Evolutionary conservation across 2,329 filamentous ascomycete species (phyloP).

Genomic region (Penicillium freii): DNA sequence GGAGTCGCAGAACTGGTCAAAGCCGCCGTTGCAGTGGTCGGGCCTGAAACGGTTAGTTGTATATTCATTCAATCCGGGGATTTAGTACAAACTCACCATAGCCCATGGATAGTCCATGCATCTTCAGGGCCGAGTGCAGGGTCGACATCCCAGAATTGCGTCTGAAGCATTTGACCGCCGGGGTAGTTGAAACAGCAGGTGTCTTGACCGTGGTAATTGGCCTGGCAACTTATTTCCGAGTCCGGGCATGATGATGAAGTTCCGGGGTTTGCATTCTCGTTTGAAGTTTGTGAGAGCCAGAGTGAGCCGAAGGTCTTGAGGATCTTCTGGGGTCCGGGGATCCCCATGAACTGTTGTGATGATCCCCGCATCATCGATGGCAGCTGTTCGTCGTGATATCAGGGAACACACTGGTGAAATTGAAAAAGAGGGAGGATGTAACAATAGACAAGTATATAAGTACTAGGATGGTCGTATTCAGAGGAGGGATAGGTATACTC

Average conservation of each 20-base stretch:
- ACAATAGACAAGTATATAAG: background rate
- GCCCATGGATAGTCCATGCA: conserved; percentile 72
- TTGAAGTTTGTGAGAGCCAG: conserved; percentile 26
- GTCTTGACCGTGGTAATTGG: conserved; percentile 59
- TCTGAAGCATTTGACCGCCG: conserved; percentile 68
- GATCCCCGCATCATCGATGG: conserved; percentile 19
- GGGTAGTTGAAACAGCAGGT: conserved; percentile 74
- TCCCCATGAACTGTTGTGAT: conserved; percentile 20
- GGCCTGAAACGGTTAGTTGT: conserved; percentile 45
- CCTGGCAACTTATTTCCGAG: conserved; percentile 60
- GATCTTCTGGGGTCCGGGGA: conserved; percentile 39
- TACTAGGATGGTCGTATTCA: background rate
- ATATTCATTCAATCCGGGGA: background rate
- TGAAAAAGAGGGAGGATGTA: background rate
- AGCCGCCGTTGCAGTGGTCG: conserved; percentile 68
- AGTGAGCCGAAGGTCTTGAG: conserved; percentile 34
- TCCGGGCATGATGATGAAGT: conserved; percentile 32
- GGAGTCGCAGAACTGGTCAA: conserved; percentile 64
- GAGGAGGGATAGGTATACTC: background rate
- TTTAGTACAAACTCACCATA: conserved; percentile 50
- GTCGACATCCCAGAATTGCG: conserved; percentile 74
- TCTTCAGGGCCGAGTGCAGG: conserved; percentile 64
- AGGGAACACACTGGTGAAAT: background rate
- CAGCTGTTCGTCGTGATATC: background rate
- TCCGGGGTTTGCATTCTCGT: conserved; percentile 6